Evolutionary conservation across 805 yeast genomes (phyloP), one percentile per base, ranked within the genome.

Genomic region (Ogataea chonburiensis): DNA sequence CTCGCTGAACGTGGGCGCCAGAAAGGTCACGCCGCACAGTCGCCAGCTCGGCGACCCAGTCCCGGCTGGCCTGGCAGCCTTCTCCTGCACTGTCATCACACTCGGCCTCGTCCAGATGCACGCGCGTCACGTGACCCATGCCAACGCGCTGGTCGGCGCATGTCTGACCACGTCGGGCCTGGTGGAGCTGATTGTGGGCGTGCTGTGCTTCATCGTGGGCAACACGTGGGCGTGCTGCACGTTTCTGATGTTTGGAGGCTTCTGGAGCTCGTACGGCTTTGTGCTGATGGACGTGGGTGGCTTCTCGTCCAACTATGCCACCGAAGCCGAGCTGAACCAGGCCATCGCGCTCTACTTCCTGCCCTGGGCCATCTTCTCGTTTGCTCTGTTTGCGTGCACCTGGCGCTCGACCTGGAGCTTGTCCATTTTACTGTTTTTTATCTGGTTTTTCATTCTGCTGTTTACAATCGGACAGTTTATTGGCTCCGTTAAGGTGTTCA

Each of bases 211-310:
- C 31, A 44, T 67, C 13, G 50, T 68, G 24, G 78, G 77, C 31
- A 75, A 74, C 53, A 70, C 77, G 1, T 76, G 77, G 68, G 81
- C 76, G 16, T 70, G 70, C 24, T 68, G 77, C 28, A 73, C 76
- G 1, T 65, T 76, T 33, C 58, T 67, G 17, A 67, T 71, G 52
- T 76, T 68, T 57, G 81, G 80, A 16, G 73, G 77, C 1, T 76
- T 75, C 52, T 76, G 78, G 73, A 56, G 71, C 35, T 61, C 72
- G 3, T 75, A 64, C 49, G 73, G 73, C 3, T 68, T 70, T 36
- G 58, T 75, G 5, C 52, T 65, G 37, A 66, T 71, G 42, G 66
- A 66, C 26, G 55, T 66, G 5, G 73, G 73, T 47, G 71, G 68
- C 1, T 63, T 73, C 17, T 40, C 55, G 1, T 56, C 60, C 1